phyloP scores from a whole-genome alignment of 768 basidiomycete species.

The Tylopilus intermedius region DNA sequence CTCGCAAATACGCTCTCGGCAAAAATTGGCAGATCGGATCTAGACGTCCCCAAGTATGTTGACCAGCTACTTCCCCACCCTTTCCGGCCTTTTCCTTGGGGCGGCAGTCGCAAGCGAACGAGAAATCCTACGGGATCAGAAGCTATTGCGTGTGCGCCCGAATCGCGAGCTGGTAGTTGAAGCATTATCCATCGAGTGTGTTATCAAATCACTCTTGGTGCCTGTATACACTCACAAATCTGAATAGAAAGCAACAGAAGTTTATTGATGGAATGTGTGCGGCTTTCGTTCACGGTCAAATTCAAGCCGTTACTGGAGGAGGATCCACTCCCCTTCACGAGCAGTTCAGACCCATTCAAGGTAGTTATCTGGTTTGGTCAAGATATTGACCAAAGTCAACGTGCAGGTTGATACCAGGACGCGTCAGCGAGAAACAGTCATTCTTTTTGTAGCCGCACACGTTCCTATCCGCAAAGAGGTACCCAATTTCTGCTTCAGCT shows the following conservation, averaged over 20 bases:
- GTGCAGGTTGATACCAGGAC: constrained; percentile 16
- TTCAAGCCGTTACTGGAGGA: constrained; percentile 50
- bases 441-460: constrained; percentile 62
- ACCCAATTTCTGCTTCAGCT: constrained; percentile 9
- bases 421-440: constrained; percentile 58
- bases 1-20: constrained; percentile 54
- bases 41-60: constrained; percentile 75
- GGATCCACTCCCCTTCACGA: constrained; percentile 36
- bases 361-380: not conserved
- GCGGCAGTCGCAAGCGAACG: constrained; percentile 30
- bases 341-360: constrained; percentile 45
- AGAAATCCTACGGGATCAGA: constrained; percentile 35
- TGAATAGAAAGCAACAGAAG: constrained; percentile 51
- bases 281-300: constrained; percentile 41
- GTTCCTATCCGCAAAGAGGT: constrained; percentile 67
- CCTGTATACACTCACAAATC: not conserved
- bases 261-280: constrained; percentile 43
- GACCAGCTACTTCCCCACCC: constrained; percentile 71
- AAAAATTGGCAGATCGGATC: constrained; percentile 49
- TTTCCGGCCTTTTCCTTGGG: constrained; percentile 55
- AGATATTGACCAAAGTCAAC: not conserved
- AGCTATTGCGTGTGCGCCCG: constrained; percentile 39
- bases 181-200: constrained; percentile 62
- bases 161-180: constrained; percentile 66
- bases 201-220: constrained; percentile 13